Conservation (phyloP, 2,329 filamentous ascomycete genomes). For the Calonectria hongkongensis region DNA sequence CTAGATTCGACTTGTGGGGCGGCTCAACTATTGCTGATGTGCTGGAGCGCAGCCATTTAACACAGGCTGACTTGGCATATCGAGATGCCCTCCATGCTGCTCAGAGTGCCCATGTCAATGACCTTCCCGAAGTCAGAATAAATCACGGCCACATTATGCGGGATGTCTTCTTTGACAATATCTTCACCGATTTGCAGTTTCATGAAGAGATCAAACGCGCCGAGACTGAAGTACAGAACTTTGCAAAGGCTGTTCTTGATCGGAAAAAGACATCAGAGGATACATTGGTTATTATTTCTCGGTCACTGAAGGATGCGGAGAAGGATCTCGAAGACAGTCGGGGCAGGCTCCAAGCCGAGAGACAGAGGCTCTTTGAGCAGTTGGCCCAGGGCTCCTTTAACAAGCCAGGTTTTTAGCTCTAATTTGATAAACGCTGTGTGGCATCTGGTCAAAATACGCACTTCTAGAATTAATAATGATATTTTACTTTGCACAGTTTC, state of each 20-base stretch:
- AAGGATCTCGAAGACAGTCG: background rate
- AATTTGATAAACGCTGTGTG: too few relatives aligned
- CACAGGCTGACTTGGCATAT: background rate
- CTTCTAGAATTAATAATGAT: too few relatives aligned
- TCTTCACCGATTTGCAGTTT: background rate
- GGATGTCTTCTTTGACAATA: background rate
- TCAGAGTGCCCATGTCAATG: background rate
- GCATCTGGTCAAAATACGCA: too few relatives aligned
- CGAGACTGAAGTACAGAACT: background rate
- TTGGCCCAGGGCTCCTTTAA: too few relatives aligned
- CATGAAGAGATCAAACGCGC: background rate
- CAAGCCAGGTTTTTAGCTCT: too few relatives aligned
- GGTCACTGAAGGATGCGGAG: background rate
- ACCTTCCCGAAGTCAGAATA: background rate
- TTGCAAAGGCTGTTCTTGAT: background rate
- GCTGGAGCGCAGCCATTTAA: background rate
- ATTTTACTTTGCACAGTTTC: too few relatives aligned
- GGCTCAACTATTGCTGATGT: background rate
- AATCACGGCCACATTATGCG: background rate
- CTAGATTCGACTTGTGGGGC: background rate
- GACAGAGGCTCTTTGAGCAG: slow-evolving; percentile 1
- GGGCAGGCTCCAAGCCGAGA: background rate
- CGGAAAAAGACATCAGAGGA: background rate
- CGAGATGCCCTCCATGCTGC: background rate
- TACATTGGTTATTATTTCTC: background rate